phyloP scores from a whole-genome alignment of 805 yeast species.

The Monosporozyma yasuniensis region DNA sequence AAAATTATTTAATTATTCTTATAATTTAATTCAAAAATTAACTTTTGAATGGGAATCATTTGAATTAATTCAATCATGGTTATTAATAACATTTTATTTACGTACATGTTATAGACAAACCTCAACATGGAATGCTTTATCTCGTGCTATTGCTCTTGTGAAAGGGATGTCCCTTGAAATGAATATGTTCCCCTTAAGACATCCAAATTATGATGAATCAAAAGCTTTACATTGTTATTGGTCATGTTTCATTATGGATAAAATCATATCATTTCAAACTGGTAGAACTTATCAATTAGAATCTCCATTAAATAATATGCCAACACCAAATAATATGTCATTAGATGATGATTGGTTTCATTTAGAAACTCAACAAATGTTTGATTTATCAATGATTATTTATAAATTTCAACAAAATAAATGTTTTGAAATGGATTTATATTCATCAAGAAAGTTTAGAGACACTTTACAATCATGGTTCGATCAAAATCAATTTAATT shows the following conservation, averaged over 20 bases:
- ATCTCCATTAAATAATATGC: slow-evolving; percentile 16
- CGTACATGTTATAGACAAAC: slow-evolving; percentile 39
- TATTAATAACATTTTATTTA: slow-evolving; percentile 37
- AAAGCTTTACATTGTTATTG: slow-evolving; percentile 48
- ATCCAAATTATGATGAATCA: slow-evolving; percentile 30
- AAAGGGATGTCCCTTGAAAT: slow-evolving; percentile 38
- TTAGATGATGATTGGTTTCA: slow-evolving; percentile 14
- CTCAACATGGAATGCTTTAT: slow-evolving; percentile 35
- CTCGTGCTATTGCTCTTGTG: slow-evolving; percentile 36
- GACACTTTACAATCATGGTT: slow-evolving; percentile 13
- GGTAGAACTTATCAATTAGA: slow-evolving; percentile 37
- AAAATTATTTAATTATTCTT: slow-evolving; percentile 34
- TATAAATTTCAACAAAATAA: slow-evolving; percentile 14
- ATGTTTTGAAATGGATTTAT: slow-evolving; percentile 14
- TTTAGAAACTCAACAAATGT: slow-evolving; percentile 15
- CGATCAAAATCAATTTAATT: neutral
- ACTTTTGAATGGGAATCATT: slow-evolving; percentile 45
- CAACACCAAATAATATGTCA: slow-evolving; percentile 6
- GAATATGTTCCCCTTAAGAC: slow-evolving; percentile 22
- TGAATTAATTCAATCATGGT: slow-evolving; percentile 44
- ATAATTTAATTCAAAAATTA: slow-evolving; percentile 32
- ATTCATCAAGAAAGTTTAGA: slow-evolving; percentile 10
- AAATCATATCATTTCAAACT: slow-evolving; percentile 42
- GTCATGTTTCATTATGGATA: slow-evolving; percentile 46
- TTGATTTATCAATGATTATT: slow-evolving; percentile 14